Conservation (phyloP, 257 asterid species). For the Osmanthus fragrans region DNA sequence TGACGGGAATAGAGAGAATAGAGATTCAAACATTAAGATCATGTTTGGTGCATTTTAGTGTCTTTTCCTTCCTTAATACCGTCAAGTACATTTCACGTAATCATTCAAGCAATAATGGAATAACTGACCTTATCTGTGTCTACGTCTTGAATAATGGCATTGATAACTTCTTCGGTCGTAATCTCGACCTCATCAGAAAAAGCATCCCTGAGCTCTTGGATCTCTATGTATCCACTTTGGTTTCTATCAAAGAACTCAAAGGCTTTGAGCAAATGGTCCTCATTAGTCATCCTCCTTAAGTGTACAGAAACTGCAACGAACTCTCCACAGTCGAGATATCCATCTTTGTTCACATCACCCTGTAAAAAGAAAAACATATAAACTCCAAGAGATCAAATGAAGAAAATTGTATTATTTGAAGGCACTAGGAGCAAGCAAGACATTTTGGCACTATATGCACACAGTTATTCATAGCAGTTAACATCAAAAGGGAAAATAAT, state of each 20-base stretch:
- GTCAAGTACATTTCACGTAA: background rate
- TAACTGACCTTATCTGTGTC: conserved; percentile 79
- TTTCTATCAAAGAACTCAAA: conserved; percentile 72
- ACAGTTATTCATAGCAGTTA: background rate
- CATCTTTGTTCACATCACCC: conserved; percentile 93
- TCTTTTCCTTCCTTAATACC: background rate
- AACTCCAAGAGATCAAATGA: background rate
- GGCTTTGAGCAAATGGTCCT: conserved; percentile 75
- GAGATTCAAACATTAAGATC: background rate
- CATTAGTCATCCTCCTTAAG: conserved; percentile 66
- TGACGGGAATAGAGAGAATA: background rate
- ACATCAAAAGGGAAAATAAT: background rate
- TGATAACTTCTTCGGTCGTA: conserved; percentile 68
- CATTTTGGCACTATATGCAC: background rate
- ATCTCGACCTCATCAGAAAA: conserved; percentile 63
- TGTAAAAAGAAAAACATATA: conserved; percentile 23
- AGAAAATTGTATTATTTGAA: background rate
- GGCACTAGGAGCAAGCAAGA: background rate
- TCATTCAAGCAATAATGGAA: background rate
- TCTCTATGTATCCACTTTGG: conserved; percentile 71
- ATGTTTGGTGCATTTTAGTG: background rate
- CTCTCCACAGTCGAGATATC: conserved; percentile 75
- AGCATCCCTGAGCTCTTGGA: conserved; percentile 74
- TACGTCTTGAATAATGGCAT: conserved; percentile 81
- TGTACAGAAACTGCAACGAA: conserved; percentile 87